A percentile compares a stretch with the other conserved stretches of the same genome.
These are phyloP conservation scores for Hirsutella thompsonii DNA, from an alignment of 2,329 filamentous ascomycete species.

Conservation along the genomic window DNA sequence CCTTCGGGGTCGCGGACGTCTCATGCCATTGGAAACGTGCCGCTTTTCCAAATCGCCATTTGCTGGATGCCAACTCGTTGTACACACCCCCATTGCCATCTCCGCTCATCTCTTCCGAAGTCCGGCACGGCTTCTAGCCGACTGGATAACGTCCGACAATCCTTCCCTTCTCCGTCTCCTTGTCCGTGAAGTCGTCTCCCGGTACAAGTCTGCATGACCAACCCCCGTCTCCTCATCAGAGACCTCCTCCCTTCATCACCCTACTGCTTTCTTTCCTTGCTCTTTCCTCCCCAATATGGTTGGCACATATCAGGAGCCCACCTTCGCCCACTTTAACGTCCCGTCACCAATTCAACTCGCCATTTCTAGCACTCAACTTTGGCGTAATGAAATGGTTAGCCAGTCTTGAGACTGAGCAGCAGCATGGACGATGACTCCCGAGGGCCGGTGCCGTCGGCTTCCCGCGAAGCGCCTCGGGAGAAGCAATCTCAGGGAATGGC, in stretches of 20 bases:
- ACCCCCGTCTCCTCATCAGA: background rate
- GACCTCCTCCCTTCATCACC: background rate
- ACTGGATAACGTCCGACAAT: background rate
- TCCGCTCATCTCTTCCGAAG: background rate
- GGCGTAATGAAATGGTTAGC: background rate
- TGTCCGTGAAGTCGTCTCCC: background rate
- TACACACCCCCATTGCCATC: no score
- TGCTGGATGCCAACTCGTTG: no score
- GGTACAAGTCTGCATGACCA: background rate
- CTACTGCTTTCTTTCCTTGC: background rate
- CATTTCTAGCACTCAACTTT: no score
- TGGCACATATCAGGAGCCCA: no score
- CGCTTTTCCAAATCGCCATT: no score
- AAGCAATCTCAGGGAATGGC: background rate
- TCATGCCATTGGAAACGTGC: no score
- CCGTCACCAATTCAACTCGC: no score
- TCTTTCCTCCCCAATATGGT: no score
- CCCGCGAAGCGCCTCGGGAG: background rate
- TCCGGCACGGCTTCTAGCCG: background rate
- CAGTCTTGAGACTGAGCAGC: background rate
- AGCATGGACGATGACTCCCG: constrained; percentile 1
- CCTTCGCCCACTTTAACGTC: no score
- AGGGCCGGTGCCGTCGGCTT: background rate
- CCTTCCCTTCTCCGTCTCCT: background rate
- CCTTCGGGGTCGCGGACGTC: no score